These are phyloP conservation scores for Leucoagaricus sp. DNA, from an alignment of 1,284 basidiomycete genomes.

Conservation along the genomic window DNA sequence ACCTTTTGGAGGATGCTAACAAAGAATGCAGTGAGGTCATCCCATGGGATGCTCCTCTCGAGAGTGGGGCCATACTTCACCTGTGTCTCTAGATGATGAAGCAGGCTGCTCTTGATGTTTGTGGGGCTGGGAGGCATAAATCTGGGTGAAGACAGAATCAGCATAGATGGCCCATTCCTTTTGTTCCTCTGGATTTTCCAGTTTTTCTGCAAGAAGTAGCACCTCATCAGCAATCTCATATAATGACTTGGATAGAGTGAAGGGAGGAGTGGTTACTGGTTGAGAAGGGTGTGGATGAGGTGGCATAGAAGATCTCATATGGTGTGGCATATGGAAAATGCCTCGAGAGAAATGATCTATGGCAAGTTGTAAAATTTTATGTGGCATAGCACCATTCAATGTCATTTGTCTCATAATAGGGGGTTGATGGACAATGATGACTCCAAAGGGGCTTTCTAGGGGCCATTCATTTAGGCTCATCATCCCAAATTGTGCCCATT, in stretches of 20 bases:
- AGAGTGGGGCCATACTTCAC: no score
- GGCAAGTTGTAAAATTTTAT: conserved; percentile 58
- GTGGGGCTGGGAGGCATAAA: conserved; percentile 27
- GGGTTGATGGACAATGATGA: conserved; percentile 51
- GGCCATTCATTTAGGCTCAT: conserved; percentile 55
- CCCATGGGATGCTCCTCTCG: conserved; percentile 86
- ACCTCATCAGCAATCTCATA: conserved; percentile 63
- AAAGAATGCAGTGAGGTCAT: conserved; percentile 69
- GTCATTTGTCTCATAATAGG: conserved; percentile 54
- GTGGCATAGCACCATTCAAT: conserved; percentile 41
- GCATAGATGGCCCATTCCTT: conserved; percentile 61
- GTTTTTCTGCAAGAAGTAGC: conserved; percentile 57
- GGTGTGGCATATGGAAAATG: conserved; percentile 66
- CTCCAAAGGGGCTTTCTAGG: conserved; percentile 51
- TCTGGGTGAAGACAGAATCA: conserved; percentile 59
- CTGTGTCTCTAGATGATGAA: neutral
- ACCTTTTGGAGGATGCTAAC: conserved; percentile 60
- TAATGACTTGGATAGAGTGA: conserved; percentile 23
- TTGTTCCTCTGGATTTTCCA: conserved; percentile 43
- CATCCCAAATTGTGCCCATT: conserved; percentile 18
- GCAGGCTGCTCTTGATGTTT: conserved; percentile 51
- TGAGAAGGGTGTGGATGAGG: neutral
- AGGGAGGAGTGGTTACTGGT: neutral
- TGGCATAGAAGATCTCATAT: neutral
- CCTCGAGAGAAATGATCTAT: conserved; percentile 69